Base-by-base conservation (phyloP, 2,329 filamentous ascomycete genomes). In the Verticillium klebahnii region DNA sequence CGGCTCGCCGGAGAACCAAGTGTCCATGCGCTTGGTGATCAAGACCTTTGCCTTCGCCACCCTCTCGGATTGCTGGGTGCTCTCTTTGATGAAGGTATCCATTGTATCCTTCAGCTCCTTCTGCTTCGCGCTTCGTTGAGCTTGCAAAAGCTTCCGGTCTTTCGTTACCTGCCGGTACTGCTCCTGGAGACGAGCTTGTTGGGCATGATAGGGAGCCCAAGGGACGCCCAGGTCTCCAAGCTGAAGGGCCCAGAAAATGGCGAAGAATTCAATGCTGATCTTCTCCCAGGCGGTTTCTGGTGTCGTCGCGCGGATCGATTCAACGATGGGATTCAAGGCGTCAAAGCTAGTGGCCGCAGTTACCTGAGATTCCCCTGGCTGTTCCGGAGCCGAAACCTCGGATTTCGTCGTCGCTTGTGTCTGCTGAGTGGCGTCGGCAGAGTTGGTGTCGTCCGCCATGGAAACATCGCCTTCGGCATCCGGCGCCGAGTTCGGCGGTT, bases 161-260 rank as follows among this genome's bases (percentile, higher is more conserved):
- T 83, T 87, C 67, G 85, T 86, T 61, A 95, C 81, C 1, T 87
- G 82, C 37, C 86, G 81, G 57, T 89, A 84, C 69, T 89, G 87
- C 61, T 85, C 86, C 67, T 88, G 85, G 25, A 93, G 80, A 9
- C 87, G 83, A 23, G 86, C 85, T 39, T 89, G 87, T 71, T 96
- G 93, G 17, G 87, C 84, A 57, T 90, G 84, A 72, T 99, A 99
- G 63, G 89, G 90, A 37, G 87, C 83, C 64, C 86, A 86, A 1
- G 91, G 91, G 65, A 93, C 87, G 61, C 86, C 85, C 62, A 97
- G 80, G 72, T 99, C 94, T 56, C 90, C 88, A 3, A 96, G 83
- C 32, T 92, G 89, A 14, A 97, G 81, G 58, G 93, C 89, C 95
- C 95, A 99, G 76, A 99, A 99, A 0, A 90, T 91, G 54, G 91